A percentile compares a stretch with the other conserved stretches of the same genome.
Evolutionary conservation across 192 early-diverging fungal species (phyloP).

Genomic region (Piromyces sp.): DNA sequence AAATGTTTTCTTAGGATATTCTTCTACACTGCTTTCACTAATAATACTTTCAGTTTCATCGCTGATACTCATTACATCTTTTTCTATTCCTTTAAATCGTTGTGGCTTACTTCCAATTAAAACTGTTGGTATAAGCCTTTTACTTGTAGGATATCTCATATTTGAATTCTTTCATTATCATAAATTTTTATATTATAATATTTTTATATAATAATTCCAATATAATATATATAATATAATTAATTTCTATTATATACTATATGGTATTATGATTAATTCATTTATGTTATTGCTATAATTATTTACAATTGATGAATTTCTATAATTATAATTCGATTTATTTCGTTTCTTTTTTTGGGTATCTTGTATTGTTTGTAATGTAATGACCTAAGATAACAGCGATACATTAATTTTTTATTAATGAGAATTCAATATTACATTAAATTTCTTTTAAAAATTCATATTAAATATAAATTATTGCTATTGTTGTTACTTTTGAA

Average conservation of each 20-base stretch:
- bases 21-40: background rate
- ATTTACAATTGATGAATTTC: background rate
- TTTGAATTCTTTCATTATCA: background rate
- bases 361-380: background rate
- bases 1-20: background rate
- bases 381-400: background rate
- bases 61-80: background rate
- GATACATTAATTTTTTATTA: no score
- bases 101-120: background rate
- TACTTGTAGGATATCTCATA: background rate
- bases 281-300: no score
- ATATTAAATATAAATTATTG: no score
- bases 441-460: no score
- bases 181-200: no score
- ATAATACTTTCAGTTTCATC: background rate
- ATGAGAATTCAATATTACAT: no score
- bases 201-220: no score
- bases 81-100: background rate
- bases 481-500: background rate
- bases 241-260: no score
- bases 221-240: no score
- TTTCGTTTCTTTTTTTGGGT: background rate
- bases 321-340: background rate
- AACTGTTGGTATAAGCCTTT: background rate
- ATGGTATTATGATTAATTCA: no score